Conservation (phyloP, 345 rosid species). For the Hibiscus mutabilis region DNA sequence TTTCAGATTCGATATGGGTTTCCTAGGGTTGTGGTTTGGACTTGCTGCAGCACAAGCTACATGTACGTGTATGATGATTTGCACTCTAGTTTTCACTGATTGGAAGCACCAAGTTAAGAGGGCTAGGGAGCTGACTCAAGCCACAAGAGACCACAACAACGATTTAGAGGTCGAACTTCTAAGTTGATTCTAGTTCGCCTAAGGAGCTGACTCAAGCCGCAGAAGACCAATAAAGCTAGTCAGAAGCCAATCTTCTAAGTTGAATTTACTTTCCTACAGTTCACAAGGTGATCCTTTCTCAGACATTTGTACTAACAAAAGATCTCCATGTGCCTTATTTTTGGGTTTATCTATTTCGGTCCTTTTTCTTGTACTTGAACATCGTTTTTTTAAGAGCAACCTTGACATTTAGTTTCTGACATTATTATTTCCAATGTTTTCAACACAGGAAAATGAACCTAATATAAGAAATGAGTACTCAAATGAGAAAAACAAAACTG, state of each 20-base stretch:
- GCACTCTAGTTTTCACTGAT: constrained; percentile 22
- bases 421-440: not conserved
- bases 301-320: not conserved
- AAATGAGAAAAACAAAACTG: not conserved
- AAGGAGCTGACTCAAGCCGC: constrained; percentile 16
- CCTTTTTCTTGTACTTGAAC: not conserved
- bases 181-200: constrained; percentile 3
- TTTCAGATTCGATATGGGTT: constrained; percentile 11
- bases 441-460: not conserved
- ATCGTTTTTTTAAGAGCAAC: not conserved
- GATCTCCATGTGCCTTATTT: not conserved
- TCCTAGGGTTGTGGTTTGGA: constrained; percentile 23
- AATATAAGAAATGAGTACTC: not conserved
- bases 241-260: constrained; percentile 19
- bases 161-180: constrained; percentile 22
- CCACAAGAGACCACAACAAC: not conserved
- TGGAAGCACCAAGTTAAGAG: constrained; percentile 26
- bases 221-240: not conserved
- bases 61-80: constrained; percentile 26
- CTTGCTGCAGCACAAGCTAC: constrained; percentile 32
- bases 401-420: not conserved
- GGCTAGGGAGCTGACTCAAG: constrained; percentile 24
- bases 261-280: not conserved
- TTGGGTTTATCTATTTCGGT: not conserved
- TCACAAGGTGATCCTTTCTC: not conserved